Evolutionary conservation across 148 eudicot genomes (phyloP).

Genomic region (Mesembryanthemum crystallinum): DNA sequence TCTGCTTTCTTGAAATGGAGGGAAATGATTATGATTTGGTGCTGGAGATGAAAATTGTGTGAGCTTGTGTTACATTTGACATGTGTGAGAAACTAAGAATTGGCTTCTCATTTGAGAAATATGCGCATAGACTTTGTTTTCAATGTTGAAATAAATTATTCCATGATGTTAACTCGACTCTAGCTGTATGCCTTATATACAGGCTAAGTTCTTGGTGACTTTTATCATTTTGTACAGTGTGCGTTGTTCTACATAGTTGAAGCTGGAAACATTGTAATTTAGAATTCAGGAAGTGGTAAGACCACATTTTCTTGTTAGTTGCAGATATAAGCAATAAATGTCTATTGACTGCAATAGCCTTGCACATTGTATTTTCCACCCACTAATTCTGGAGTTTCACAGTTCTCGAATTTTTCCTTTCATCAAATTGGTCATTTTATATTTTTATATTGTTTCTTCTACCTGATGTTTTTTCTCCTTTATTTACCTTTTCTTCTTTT

Average conservation of each 20-base stretch:
- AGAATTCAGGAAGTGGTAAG: background rate
- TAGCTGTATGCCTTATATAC: background rate
- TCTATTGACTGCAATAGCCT: background rate
- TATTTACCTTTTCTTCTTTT: background rate
- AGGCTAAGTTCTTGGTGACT: slow-evolving; percentile 1
- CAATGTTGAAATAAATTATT: background rate
- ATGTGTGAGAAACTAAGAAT: too few relatives aligned
- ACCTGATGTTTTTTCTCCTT: too few relatives aligned
- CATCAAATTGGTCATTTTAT: background rate
- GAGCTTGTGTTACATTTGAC: too few relatives aligned
- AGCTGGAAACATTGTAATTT: background rate
- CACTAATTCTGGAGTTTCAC: background rate
- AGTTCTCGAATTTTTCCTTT: background rate
- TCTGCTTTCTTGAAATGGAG: background rate
- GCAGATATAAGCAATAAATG: background rate
- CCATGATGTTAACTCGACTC: background rate
- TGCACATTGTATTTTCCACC: background rate
- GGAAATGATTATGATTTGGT: background rate
- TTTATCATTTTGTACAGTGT: background rate
- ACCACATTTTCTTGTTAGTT: background rate
- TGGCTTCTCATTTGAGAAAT: background rate
- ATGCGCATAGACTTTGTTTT: background rate
- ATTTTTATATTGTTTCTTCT: background rate
- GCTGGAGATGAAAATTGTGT: background rate
- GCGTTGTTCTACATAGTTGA: background rate